Percentiles rank a stretch among this genome's conserved stretches.
Evolutionary conservation across 257 asterid genomes (phyloP).

Genomic region (Datura wrightii): DNA sequence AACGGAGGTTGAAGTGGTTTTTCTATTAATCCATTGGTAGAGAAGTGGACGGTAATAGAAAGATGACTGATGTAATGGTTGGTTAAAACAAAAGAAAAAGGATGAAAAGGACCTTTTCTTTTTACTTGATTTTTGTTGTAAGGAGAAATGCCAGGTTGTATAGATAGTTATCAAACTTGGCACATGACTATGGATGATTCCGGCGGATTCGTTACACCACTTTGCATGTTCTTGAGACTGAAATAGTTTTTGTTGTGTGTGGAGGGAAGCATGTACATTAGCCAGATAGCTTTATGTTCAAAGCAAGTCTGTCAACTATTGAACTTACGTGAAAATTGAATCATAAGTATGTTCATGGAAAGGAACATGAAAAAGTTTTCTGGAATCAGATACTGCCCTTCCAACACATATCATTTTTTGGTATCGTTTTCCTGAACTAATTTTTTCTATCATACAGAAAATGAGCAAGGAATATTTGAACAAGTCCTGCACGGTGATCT

Average conservation of each 20-base stretch:
- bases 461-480: conserved; percentile 90
- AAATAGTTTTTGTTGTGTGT: not conserved
- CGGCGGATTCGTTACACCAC: not conserved
- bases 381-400: conserved; percentile 2
- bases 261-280: not conserved
- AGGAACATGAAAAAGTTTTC: conserved; percentile 11
- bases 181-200: not conserved
- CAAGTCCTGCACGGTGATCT: conserved; percentile 95
- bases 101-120: not conserved
- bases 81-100: not conserved
- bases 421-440: not conserved
- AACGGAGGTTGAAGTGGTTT: not conserved
- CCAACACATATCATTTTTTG: not conserved
- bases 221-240: not conserved
- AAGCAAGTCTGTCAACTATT: not conserved
- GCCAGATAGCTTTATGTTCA: not conserved
- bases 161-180: conserved; percentile 10
- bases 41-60: conserved; percentile 20
- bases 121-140: not conserved
- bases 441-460: conserved; percentile 49
- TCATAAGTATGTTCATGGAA: not conserved
- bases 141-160: conserved; percentile 24
- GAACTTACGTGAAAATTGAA: not conserved
- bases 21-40: not conserved
- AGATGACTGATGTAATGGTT: not conserved